These are phyloP conservation scores for Serendipita indica DNA, from an alignment of 768 basidiomycete genomes.

Conservation along the genomic window DNA sequence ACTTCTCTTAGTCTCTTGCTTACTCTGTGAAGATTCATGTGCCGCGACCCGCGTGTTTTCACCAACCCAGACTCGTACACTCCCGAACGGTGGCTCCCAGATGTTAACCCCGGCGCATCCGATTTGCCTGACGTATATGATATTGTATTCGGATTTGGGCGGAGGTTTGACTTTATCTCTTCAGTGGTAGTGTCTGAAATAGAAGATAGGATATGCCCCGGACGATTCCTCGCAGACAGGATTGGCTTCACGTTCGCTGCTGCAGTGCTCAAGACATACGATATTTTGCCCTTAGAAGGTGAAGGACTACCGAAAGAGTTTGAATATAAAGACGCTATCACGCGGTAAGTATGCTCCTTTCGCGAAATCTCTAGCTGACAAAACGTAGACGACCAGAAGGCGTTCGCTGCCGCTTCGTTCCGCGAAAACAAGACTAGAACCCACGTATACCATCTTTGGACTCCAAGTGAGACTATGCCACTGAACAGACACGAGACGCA, in stretches of 20 bases:
- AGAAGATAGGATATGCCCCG: background rate
- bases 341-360: constrained; percentile 3
- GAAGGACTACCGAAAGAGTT: background rate
- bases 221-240: background rate
- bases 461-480: too few species aligned
- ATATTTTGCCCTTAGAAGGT: background rate
- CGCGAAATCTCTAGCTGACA: background rate
- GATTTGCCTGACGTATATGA: background rate
- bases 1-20: too few species aligned
- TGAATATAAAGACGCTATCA: background rate
- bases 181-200: background rate
- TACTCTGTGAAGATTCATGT: background rate
- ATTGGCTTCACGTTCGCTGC: constrained; percentile 4
- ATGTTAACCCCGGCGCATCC: background rate
- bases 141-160: background rate
- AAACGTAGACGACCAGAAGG: background rate
- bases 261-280: background rate
- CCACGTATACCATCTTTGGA: too few species aligned
- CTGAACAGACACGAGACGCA: too few species aligned
- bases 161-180: background rate
- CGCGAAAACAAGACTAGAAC: background rate
- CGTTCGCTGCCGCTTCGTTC: background rate
- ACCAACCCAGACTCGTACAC: background rate
- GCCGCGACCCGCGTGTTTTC: background rate
- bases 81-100: background rate